Base-by-base conservation (phyloP, 495 filamentous ascomycete species). In the Extremus antarcticus region DNA sequence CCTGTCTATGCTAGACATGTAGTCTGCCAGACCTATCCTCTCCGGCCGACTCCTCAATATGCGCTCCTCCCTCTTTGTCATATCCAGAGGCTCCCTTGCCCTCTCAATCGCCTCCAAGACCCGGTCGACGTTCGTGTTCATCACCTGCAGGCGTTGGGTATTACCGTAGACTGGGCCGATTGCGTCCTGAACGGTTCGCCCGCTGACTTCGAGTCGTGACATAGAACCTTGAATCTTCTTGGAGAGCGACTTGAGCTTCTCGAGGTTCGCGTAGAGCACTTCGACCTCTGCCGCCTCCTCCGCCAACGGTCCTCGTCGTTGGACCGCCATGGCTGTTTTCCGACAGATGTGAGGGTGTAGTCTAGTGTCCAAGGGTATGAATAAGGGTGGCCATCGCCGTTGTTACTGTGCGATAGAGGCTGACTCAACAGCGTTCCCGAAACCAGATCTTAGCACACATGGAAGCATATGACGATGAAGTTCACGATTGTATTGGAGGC, bases 161-260 rank as follows among this genome's bases (percentile, higher is more conserved):
- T 95, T 94, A 63, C 87, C 89, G 67, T 90, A 90, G 24, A 97
- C 84, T 9, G 94, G 94, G 0, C 90, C 88, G 47, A 95, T 88
- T 10, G 94, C 88, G 56, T 95, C 85, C 55, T 90, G 84, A 16
- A 97, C 89, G 47, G 83, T 88, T 66, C 88, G 87, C 19, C 89
- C 92, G 47, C 86, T 89, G 25, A 83, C 82, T 58, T 95, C 88
- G 13, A 99, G 72, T 61, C 91, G 80, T 25, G 82, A 81, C 50
- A 95, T 76, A 24, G 89, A 94, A 19, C 86, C 83, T 68, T 90
- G 81, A 59, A 99, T 95, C 74, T 94, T 95, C 71, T 90, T 95
- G 25, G 87, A 94, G 63, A 97, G 78, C 48, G 71, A 65, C 55
- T 82, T 80, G 59, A 83, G 75, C 70, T 84, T 85, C 55, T 79